These are phyloP conservation scores for Wallemia mellicola DNA, from an alignment of 1,284 basidiomycete genomes.

Conservation along the genomic window DNA sequence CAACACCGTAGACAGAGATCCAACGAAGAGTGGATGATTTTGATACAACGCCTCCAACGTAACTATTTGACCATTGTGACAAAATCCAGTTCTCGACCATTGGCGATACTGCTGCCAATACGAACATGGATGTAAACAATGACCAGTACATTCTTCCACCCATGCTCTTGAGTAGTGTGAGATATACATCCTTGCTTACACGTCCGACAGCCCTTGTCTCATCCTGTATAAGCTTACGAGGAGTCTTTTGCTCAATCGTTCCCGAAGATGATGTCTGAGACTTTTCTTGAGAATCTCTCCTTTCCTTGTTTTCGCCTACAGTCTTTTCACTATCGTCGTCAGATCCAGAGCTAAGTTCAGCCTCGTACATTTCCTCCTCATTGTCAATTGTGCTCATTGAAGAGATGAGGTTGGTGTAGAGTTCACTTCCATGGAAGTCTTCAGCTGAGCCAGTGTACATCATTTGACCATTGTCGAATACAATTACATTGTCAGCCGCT, in stretches of 20 bases:
- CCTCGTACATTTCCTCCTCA: not conserved
- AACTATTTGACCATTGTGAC: conserved; percentile 1
- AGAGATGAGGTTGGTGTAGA: not conserved
- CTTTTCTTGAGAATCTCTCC: not conserved
- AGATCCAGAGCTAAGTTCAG: conserved; percentile 5
- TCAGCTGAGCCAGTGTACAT: not conserved
- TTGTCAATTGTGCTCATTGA: not conserved
- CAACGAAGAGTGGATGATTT: not conserved
- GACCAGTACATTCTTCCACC: not conserved
- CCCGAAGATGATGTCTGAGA: not conserved
- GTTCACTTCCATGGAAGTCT: not conserved
- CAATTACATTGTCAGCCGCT: conserved; percentile 1
- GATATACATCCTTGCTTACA: not conserved
- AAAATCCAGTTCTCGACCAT: not conserved
- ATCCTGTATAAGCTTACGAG: not conserved
- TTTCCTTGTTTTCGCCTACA: not conserved
- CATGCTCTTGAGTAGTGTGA: not conserved
- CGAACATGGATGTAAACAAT: not conserved
- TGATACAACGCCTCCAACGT: not conserved
- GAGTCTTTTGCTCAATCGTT: not conserved
- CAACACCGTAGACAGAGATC: not conserved
- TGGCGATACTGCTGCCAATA: not conserved
- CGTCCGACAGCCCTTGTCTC: not conserved
- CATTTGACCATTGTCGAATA: conserved; percentile 1
- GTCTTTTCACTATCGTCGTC: conserved; percentile 1